These are phyloP conservation scores for Zychaea mexicana DNA, from an alignment of 371 early-diverging fungal species.

Conservation along the genomic window DNA sequence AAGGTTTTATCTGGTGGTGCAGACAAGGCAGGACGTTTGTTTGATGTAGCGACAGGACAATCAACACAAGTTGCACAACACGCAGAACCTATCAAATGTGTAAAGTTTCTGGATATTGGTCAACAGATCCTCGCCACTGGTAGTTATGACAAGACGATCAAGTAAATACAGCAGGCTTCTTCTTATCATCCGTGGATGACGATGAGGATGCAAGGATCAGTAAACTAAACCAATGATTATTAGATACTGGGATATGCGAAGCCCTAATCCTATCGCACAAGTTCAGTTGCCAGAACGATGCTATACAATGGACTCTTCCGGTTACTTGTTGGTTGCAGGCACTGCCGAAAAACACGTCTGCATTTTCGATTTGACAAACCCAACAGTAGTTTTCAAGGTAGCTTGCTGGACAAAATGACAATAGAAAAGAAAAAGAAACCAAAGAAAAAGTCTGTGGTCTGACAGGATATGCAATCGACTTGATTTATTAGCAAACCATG, in stretches of 20 bases:
- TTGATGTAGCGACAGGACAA: conserved; percentile 81
- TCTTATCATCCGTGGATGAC: no score
- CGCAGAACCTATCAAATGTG: conserved; percentile 78
- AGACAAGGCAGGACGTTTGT: conserved; percentile 82
- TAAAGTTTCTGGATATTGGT: conserved; percentile 72
- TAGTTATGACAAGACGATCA: conserved; percentile 93
- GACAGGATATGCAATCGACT: conserved; percentile 45
- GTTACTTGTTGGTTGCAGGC: conserved; percentile 76
- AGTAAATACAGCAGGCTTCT: no score
- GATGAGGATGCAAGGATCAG: no score
- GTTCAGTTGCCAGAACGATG: conserved; percentile 79
- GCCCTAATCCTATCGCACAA: conserved; percentile 65
- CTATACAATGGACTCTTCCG: conserved; percentile 83
- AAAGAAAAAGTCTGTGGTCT: no score
- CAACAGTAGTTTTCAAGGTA: conserved; percentile 67
- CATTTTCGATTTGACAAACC: conserved; percentile 76
- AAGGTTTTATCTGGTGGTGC: conserved; percentile 86
- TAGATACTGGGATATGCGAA: conserved; percentile 90
- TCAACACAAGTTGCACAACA: conserved; percentile 81
- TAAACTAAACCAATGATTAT: no score
- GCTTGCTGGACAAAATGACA: not conserved
- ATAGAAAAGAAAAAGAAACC: conserved; percentile 26
- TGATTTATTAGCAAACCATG: conserved; percentile 40
- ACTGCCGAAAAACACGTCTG: conserved; percentile 77
- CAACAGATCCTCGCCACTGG: conserved; percentile 81